phyloP scores from a whole-genome alignment of 1,284 basidiomycete species.

The Ceratobasidium sp. region DNA sequence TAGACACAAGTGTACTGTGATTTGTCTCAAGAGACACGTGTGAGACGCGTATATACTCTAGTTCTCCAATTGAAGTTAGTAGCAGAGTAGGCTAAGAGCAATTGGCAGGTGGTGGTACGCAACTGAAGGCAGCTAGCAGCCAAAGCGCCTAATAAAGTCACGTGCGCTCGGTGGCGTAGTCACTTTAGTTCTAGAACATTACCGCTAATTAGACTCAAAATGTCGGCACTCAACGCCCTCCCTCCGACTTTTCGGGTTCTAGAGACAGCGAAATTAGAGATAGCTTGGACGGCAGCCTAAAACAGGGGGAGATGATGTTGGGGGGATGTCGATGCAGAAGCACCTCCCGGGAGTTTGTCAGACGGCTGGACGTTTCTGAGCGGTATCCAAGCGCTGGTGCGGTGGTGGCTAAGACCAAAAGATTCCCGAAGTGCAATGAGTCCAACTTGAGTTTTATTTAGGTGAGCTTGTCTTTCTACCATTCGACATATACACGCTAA shows the following conservation, averaged over 20 bases:
- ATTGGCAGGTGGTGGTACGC: no score
- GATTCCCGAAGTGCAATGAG: conserved; percentile 72
- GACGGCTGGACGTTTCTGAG: conserved; percentile 71
- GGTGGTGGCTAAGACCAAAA: conserved; percentile 67
- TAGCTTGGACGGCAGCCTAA: conserved; percentile 11
- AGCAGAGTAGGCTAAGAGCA: no score
- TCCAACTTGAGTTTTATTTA: conserved; percentile 61
- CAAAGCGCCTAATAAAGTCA: no score
- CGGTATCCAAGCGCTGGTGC: conserved; percentile 65
- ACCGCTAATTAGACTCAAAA: conserved; percentile 11
- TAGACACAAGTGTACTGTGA: no score
- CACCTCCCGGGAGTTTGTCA: conserved; percentile 81
- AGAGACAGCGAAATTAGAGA: conserved; percentile 31
- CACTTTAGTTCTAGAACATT: neutral
- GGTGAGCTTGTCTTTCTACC: conserved; percentile 60
- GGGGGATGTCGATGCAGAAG: conserved; percentile 69
- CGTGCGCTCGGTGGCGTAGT: no score
- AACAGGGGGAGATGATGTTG: conserved; percentile 73
- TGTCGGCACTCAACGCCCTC: conserved; percentile 24
- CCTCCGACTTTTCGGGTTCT: conserved; percentile 34
- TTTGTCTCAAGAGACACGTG: no score
- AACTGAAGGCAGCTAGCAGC: no score
- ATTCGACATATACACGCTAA: conserved; percentile 10
- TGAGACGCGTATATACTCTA: no score
- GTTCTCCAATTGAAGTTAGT: no score